Percentiles rank a stretch among this genome's conserved stretches.
These are phyloP conservation scores for Lodderomyces beijingensis DNA, from an alignment of 1,139 yeast species.

Conservation along the genomic window DNA sequence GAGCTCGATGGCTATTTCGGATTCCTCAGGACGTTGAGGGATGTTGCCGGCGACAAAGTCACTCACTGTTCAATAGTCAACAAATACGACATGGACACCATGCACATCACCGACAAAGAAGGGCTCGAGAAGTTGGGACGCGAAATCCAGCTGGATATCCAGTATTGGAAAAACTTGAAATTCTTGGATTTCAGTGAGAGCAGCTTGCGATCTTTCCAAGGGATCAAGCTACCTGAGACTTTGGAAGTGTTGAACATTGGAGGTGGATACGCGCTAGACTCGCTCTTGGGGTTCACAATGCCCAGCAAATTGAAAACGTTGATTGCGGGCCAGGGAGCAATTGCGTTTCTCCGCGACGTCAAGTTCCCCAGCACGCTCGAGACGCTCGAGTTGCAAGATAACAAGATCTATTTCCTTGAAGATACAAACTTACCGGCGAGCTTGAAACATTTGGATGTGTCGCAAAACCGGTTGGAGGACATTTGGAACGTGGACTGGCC, in stretches of 20 bases:
- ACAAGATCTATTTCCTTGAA: conserved; percentile 38
- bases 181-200: conserved; percentile 39
- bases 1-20: conserved; percentile 25
- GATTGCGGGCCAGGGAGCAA: conserved; percentile 32
- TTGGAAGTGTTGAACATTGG: conserved; percentile 38
- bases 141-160: conserved; percentile 39
- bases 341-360: conserved; percentile 35
- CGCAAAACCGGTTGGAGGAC: conserved; percentile 40
- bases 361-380: conserved; percentile 32
- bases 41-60: conserved; percentile 26
- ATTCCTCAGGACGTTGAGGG: conserved; percentile 22
- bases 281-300: conserved; percentile 40
- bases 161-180: conserved; percentile 31
- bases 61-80: conserved; percentile 37
- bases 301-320: conserved; percentile 31
- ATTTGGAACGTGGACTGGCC: conserved; percentile 40
- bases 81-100: conserved; percentile 35
- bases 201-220: conserved; percentile 37
- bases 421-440: conserved; percentile 37
- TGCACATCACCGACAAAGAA: conserved; percentile 31
- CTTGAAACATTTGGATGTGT: conserved; percentile 31
- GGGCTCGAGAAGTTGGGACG: conserved; percentile 32
- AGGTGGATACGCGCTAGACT: conserved; percentile 39
- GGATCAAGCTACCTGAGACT: conserved; percentile 36
- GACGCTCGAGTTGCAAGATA: conserved; percentile 32